Evolutionary conservation across 2,329 filamentous ascomycete genomes (phyloP).

Genomic region (Huntiella omanensis): DNA sequence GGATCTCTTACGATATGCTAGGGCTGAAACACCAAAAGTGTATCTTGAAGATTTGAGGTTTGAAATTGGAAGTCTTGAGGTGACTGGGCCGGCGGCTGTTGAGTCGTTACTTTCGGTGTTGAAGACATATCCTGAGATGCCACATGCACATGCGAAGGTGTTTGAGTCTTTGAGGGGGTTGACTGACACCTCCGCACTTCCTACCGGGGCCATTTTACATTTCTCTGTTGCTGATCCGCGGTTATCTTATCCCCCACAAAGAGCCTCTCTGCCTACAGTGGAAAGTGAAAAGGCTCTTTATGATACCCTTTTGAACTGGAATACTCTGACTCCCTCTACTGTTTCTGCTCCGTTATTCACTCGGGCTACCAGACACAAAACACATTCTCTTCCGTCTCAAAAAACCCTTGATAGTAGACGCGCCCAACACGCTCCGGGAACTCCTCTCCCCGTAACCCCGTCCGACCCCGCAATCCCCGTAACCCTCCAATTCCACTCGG

Average conservation of each 20-base stretch:
- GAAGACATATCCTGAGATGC: constrained; percentile 17
- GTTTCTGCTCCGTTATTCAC: constrained; percentile 32
- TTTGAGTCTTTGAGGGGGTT: constrained; percentile 37
- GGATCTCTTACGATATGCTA: constrained; percentile 36
- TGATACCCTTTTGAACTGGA: constrained; percentile 47
- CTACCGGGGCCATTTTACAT: constrained; percentile 47
- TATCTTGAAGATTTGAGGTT: constrained; percentile 51
- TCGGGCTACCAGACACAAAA: constrained; percentile 43
- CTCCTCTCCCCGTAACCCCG: constrained; percentile 33
- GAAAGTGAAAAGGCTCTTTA: constrained; percentile 24
- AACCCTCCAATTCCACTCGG: constrained; percentile 44
- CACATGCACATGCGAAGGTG: constrained; percentile 29
- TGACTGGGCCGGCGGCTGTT: constrained; percentile 52
- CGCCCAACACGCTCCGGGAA: constrained; percentile 41
- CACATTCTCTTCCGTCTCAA: constrained; percentile 51
- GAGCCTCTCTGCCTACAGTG: constrained; percentile 21
- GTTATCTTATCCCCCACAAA: constrained; percentile 54
- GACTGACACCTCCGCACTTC: constrained; percentile 51
- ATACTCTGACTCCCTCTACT: constrained; percentile 20
- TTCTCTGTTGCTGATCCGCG: constrained; percentile 67
- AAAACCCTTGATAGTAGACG: constrained; percentile 66
- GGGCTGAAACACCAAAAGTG: constrained; percentile 40
- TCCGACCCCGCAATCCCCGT: constrained; percentile 63
- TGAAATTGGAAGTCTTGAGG: constrained; percentile 41
- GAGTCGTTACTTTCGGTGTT: constrained; percentile 58